A percentile compares a stretch with the other conserved stretches of the same genome.
These are phyloP conservation scores for Grosmannia serpens DNA, from an alignment of 2,329 filamentous ascomycete species.

Conservation along the genomic window DNA sequence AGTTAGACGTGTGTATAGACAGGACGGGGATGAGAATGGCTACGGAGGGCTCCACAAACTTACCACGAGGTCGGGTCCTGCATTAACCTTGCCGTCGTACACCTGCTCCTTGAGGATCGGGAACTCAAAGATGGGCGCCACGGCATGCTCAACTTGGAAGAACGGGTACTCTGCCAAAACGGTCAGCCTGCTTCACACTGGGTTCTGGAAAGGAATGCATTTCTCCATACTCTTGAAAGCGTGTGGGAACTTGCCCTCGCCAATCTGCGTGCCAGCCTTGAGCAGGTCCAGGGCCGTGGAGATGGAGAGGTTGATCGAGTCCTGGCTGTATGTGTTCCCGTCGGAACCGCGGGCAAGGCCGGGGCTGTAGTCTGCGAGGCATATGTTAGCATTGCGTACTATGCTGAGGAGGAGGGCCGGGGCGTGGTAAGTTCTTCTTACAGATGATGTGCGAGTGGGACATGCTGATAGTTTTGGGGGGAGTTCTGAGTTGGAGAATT, in stretches of 20 bases:
- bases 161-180: slow-evolving; percentile 1
- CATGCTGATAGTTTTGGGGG: background rate
- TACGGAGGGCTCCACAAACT: background rate
- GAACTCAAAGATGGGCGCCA: slow-evolving; percentile 9
- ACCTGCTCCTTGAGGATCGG: slow-evolving; percentile 7
- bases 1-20: background rate
- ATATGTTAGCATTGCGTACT: background rate
- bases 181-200: too few relatives aligned
- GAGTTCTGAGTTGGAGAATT: background rate
- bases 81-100: slow-evolving; percentile 4
- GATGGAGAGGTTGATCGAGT: slow-evolving; percentile 7
- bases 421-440: background rate
- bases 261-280: slow-evolving; percentile 7
- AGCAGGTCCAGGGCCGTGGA: slow-evolving; percentile 4
- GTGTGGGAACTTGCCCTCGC: slow-evolving; percentile 7
- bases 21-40: background rate
- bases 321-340: slow-evolving; percentile 4
- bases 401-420: background rate
- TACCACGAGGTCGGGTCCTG: slow-evolving; percentile 9
- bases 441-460: background rate
- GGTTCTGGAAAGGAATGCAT: background rate
- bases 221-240: slow-evolving; percentile 5
- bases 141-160: slow-evolving; percentile 1
- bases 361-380: slow-evolving; percentile 7
- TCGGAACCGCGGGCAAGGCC: slow-evolving; percentile 6